Evolutionary conservation across 2,329 filamentous ascomycete species (phyloP).

Genomic region (Tolypocladium ovalisporum): DNA sequence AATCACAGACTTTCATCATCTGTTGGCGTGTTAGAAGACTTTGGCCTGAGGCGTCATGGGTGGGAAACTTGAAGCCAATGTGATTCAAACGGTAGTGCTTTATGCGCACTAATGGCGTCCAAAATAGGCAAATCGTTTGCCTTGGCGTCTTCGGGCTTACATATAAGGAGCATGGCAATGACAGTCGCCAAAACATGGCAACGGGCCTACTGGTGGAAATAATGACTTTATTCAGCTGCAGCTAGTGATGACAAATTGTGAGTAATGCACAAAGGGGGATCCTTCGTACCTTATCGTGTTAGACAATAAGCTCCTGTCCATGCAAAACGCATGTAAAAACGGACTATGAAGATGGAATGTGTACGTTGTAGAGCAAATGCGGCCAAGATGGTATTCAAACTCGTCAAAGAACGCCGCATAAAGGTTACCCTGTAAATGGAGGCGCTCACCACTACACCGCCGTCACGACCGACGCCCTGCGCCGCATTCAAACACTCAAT

Average conservation of each 20-base stretch:
- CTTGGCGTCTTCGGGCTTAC: neutral
- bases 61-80: too few relatives aligned
- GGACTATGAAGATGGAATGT: too few relatives aligned
- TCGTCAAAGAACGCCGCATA: too few relatives aligned
- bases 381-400: too few relatives aligned
- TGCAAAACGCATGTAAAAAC: too few relatives aligned
- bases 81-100: neutral
- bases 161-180: neutral
- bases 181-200: neutral
- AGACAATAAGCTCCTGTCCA: neutral
- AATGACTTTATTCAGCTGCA: neutral
- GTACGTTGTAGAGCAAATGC: too few relatives aligned
- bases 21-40: neutral
- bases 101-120: neutral
- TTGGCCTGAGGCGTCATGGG: neutral
- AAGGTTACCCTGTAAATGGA: slow-evolving; percentile 51
- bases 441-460: slow-evolving; percentile 60
- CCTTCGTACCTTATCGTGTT: neutral
- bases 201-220: neutral
- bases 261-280: neutral
- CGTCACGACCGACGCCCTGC: slow-evolving; percentile 34
- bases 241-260: neutral
- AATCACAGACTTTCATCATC: neutral
- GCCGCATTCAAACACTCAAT: slow-evolving; percentile 43
- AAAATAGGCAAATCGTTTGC: neutral